Evolutionary conservation across 306 rosid genomes (phyloP).

Genomic region (Rosa multiflora): DNA sequence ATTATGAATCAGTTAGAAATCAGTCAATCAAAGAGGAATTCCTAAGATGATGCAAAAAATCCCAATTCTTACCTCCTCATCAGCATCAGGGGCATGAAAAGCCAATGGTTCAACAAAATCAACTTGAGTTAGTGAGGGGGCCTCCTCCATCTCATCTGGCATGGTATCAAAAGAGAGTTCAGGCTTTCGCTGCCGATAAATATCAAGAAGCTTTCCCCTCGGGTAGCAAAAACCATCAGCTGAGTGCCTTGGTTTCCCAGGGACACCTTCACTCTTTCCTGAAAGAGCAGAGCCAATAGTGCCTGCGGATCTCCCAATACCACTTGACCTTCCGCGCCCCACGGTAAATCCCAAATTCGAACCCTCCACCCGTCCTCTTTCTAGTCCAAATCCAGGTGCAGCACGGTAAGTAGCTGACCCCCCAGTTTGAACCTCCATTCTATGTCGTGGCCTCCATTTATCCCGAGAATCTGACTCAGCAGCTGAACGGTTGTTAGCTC

Average conservation of each 20-base stretch:
- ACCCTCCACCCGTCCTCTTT: constrained; percentile 52
- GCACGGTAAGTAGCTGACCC: constrained; percentile 49
- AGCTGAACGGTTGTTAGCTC: constrained; percentile 41
- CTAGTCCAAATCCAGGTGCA: constrained; percentile 59
- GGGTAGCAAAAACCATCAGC: constrained; percentile 48
- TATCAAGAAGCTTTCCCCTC: constrained; percentile 62
- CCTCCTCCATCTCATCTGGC: constrained; percentile 52
- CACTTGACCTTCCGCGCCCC: constrained; percentile 54
- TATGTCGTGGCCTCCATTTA: constrained; percentile 75
- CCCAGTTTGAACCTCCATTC: constrained; percentile 51
- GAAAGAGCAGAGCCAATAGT: constrained; percentile 27
- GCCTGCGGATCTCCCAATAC: constrained; percentile 40
- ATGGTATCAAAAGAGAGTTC: constrained; percentile 32
- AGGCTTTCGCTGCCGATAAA: constrained; percentile 44
- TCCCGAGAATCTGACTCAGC: constrained; percentile 57
- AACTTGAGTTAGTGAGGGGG: constrained; percentile 33
- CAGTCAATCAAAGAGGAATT: neutral
- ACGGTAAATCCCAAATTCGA: constrained; percentile 51
- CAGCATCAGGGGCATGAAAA: constrained; percentile 51
- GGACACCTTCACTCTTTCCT: constrained; percentile 33
- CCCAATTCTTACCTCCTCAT: constrained; percentile 42
- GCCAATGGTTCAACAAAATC: constrained; percentile 49
- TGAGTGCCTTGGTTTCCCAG: constrained; percentile 36
- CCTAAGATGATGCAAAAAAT: constrained; percentile 4
- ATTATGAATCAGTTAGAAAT: constrained; percentile 12